Percentiles rank a stretch among this genome's conserved stretches.
Evolutionary conservation across 306 rosid genomes (phyloP).

Genomic region (Prunus davidiana): DNA sequence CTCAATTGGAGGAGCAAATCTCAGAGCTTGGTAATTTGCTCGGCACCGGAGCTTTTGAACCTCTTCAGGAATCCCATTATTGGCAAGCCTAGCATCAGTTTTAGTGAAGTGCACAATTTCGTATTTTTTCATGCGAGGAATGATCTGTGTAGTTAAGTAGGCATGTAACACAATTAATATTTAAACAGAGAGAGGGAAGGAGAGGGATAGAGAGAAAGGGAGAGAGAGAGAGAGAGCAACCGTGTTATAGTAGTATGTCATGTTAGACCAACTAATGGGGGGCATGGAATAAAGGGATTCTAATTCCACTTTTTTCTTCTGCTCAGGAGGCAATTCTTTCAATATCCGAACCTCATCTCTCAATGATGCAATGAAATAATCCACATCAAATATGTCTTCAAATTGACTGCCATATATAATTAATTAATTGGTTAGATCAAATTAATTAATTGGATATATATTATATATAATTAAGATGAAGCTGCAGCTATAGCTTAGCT

Average conservation of each 20-base stretch:
- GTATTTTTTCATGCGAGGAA: slow-evolving; percentile 50
- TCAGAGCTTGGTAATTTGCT: slow-evolving; percentile 55
- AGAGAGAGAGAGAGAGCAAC: slow-evolving; percentile 28
- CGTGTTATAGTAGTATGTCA: slow-evolving; percentile 71
- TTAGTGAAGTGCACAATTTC: slow-evolving; percentile 60
- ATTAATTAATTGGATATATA: background rate
- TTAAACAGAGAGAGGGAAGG: background rate
- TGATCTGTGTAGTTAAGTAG: slow-evolving; percentile 33
- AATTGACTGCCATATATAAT: slow-evolving; percentile 55
- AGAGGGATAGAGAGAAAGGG: background rate
- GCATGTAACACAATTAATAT: background rate
- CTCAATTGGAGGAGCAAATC: slow-evolving; percentile 58
- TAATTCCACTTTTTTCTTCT: slow-evolving; percentile 57
- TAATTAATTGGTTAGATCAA: background rate
- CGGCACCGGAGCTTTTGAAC: slow-evolving; percentile 67
- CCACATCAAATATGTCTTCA: slow-evolving; percentile 74
- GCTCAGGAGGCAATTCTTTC: slow-evolving; percentile 65
- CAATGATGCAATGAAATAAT: slow-evolving; percentile 69
- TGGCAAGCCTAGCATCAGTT: slow-evolving; percentile 64
- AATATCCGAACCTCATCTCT: slow-evolving; percentile 72
- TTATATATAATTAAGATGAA: no score
- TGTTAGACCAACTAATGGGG: slow-evolving; percentile 86
- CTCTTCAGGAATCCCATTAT: slow-evolving; percentile 58
- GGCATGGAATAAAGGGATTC: slow-evolving; percentile 52
- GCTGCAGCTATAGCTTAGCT: background rate